phyloP scores from a whole-genome alignment of 352 stramenopile species.

The Phytophthora rubi region DNA sequence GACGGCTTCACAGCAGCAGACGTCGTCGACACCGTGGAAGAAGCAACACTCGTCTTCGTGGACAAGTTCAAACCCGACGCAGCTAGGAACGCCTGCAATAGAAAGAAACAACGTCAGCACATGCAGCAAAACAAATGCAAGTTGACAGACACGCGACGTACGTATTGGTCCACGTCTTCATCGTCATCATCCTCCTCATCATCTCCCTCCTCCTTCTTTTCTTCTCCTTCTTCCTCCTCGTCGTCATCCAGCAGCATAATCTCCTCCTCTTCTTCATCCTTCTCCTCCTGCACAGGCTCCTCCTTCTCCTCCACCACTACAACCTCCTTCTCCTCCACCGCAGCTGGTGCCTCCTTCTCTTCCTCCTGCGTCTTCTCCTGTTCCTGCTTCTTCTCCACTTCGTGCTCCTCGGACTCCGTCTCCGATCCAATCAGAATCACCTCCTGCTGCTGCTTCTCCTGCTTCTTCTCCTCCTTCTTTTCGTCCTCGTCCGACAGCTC shows the following conservation, averaged over 20 bases:
- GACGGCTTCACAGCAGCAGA: not conserved
- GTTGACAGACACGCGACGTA: slow-evolving; percentile 28
- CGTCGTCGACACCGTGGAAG: not conserved
- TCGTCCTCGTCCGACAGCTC: slow-evolving; percentile 26
- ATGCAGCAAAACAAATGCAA: not conserved
- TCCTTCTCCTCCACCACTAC: not conserved
- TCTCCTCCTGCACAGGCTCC: slow-evolving; percentile 2
- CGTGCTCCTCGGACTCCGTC: not conserved
- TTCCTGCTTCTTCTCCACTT: slow-evolving; percentile 8
- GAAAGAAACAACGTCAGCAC: slow-evolving; percentile 6
- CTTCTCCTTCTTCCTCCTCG: slow-evolving; percentile 41
- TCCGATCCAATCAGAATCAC: slow-evolving; percentile 10
- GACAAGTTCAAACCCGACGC: slow-evolving; percentile 55
- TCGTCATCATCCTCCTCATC: slow-evolving; percentile 43
- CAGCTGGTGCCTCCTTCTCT: not conserved
- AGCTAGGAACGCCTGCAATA: slow-evolving; percentile 49
- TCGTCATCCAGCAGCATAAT: slow-evolving; percentile 59
- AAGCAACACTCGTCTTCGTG: not conserved
- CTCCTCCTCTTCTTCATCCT: slow-evolving; percentile 45
- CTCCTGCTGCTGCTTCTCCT: slow-evolving; percentile 7
- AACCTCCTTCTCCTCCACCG: slow-evolving; percentile 3
- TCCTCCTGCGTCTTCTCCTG: slow-evolving; percentile 7
- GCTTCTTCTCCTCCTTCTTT: slow-evolving; percentile 14
- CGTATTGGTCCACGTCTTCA: slow-evolving; percentile 59
- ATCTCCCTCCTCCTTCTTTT: slow-evolving; percentile 38